Conservation (phyloP, 306 rosid genomes). For the Corylus heterophylla region DNA sequence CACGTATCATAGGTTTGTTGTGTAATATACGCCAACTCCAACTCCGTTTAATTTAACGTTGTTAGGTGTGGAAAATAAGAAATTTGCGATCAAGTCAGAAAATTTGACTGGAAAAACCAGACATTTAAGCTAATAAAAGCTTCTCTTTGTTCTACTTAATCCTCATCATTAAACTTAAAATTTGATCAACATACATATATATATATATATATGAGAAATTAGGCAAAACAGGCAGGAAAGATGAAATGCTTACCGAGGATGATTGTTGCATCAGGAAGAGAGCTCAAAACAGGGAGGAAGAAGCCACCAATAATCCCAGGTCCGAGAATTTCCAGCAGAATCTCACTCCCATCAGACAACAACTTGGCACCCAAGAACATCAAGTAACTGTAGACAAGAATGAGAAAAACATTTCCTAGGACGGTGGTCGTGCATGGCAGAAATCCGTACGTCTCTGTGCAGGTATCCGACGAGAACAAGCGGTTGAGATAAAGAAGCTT, state of each 20-base stretch:
- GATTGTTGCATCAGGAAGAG: conserved; percentile 50
- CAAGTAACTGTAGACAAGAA: conserved; percentile 48
- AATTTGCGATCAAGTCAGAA: not conserved
- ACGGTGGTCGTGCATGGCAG: conserved; percentile 44
- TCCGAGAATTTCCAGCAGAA: conserved; percentile 52
- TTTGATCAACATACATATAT: not conserved
- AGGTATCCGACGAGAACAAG: conserved; percentile 17
- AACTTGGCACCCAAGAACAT: conserved; percentile 48
- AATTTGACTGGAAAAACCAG: not conserved
- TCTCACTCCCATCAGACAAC: conserved; percentile 45
- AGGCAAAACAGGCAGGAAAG: too few species aligned
- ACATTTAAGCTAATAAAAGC: not conserved
- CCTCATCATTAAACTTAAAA: not conserved
- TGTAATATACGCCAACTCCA: not conserved
- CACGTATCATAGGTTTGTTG: not conserved
- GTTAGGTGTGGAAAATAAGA: not conserved
- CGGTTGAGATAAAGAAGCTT: not conserved
- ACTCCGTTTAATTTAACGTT: not conserved
- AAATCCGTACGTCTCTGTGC: conserved; percentile 49
- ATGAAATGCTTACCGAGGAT: conserved; percentile 42
- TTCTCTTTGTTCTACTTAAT: not conserved
- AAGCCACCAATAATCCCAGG: conserved; percentile 53
- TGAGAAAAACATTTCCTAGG: conserved; percentile 41
- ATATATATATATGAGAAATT: too few species aligned
- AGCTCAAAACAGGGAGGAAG: conserved; percentile 44